Conservation (phyloP, 2,329 filamentous ascomycete species). For the Malbranchea cinnamomea region DNA sequence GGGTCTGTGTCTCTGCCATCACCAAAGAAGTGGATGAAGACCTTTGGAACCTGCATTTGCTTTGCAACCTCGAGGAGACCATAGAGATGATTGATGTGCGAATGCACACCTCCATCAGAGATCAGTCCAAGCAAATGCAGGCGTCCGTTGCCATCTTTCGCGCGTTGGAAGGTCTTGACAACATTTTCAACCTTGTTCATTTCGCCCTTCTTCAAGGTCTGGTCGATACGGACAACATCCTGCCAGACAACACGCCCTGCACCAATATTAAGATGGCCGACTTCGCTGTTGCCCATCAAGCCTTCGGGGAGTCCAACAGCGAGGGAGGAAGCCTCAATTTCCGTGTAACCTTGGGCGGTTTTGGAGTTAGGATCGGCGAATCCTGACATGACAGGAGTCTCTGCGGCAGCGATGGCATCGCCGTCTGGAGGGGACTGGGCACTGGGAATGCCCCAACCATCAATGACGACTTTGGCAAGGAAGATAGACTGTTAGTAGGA, state of each 20-base stretch:
- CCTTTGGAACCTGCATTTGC: constrained; percentile 69
- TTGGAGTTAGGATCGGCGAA: constrained; percentile 53
- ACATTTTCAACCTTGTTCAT: constrained; percentile 63
- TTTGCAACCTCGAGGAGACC: constrained; percentile 81
- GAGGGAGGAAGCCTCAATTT: constrained; percentile 89
- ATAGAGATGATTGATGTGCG: constrained; percentile 87
- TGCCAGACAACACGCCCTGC: constrained; percentile 97
- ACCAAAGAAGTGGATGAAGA: constrained; percentile 98
- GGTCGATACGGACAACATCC: constrained; percentile 91
- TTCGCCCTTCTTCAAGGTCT: constrained; percentile 73
- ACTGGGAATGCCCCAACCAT: constrained; percentile 87
- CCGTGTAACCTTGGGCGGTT: constrained; percentile 68
- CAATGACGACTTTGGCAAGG: constrained; percentile 74
- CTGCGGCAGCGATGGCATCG: constrained; percentile 85
- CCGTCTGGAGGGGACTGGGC: constrained; percentile 70
- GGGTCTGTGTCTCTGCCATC: constrained; percentile 97
- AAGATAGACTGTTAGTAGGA: constrained; percentile 19
- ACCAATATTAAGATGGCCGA: constrained; percentile 96
- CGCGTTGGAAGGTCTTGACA: constrained; percentile 59
- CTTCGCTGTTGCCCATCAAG: constrained; percentile 97
- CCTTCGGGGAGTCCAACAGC: constrained; percentile 93
- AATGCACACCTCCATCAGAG: constrained; percentile 91
- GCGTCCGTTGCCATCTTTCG: constrained; percentile 77
- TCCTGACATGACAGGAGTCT: constrained; percentile 89
- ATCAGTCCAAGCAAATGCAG: constrained; percentile 86